Percentiles rank a stretch among this genome's conserved stretches.
Conservation (phyloP, 768 basidiomycete genomes). For the Russula abietina region DNA sequence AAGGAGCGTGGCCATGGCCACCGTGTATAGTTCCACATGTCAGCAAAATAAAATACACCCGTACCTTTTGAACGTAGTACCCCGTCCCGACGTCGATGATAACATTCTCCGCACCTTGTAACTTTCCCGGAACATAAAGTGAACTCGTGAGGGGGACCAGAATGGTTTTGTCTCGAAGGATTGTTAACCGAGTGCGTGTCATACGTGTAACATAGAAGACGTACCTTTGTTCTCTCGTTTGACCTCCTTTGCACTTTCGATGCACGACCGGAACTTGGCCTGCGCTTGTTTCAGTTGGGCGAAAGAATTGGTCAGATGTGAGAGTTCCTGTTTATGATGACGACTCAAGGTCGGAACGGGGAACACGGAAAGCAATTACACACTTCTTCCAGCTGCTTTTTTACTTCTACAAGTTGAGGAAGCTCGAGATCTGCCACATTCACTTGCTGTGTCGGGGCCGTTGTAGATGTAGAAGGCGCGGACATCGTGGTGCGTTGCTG, state of each 20-base stretch:
- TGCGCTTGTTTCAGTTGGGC: slow-evolving; percentile 90
- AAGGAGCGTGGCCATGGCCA: too few species aligned
- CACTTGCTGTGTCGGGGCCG: slow-evolving; percentile 53
- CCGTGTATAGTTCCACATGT: neutral
- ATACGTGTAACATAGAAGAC: neutral
- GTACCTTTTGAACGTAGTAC: slow-evolving; percentile 91
- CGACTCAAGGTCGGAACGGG: neutral
- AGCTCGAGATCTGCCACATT: slow-evolving; percentile 79
- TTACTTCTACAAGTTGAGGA: slow-evolving; percentile 81
- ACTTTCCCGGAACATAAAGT: slow-evolving; percentile 89
- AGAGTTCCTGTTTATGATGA: slow-evolving; percentile 64
- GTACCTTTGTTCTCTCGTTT: slow-evolving; percentile 61
- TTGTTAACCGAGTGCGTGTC: neutral
- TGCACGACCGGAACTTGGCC: slow-evolving; percentile 82
- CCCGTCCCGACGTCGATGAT: slow-evolving; percentile 96
- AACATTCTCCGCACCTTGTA: slow-evolving; percentile 77
- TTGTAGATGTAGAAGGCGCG: neutral
- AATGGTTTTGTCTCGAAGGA: slow-evolving; percentile 66
- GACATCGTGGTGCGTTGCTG: neutral
- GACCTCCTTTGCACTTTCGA: slow-evolving; percentile 72
- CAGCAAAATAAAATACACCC: slow-evolving; percentile 7
- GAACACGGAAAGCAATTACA: slow-evolving; percentile 20
- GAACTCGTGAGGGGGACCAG: slow-evolving; percentile 93
- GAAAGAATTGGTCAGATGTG: slow-evolving; percentile 86
- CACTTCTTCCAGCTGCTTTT: slow-evolving; percentile 89